phyloP scores from a whole-genome alignment of 2,329 filamentous ascomycete species.

The Phialophora expanda region DNA sequence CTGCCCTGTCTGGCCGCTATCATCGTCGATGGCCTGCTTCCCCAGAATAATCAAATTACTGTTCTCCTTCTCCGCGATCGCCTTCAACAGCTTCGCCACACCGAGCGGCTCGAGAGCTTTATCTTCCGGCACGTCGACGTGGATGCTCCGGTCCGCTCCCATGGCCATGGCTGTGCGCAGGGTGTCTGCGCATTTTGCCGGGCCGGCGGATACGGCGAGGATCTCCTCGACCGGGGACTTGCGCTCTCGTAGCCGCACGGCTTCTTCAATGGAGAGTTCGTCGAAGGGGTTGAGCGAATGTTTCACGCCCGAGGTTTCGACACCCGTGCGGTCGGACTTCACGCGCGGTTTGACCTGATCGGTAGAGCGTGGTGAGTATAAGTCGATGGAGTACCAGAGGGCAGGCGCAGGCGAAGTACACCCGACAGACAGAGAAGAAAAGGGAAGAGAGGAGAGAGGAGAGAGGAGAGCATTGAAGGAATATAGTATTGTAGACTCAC shows the following conservation, averaged over 20 bases:
- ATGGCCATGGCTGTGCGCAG: constrained; percentile 98
- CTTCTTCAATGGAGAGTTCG: constrained; percentile 96
- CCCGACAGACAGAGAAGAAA: no score
- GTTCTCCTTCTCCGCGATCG: constrained; percentile 80
- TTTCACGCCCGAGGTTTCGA: constrained; percentile 92
- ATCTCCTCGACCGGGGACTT: constrained; percentile 86
- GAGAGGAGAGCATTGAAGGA: no score
- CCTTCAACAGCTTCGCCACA: constrained; percentile 87
- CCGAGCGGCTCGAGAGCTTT: constrained; percentile 78
- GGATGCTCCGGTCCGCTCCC: constrained; percentile 90
- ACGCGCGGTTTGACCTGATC: constrained; percentile 71
- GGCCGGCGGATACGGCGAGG: constrained; percentile 84
- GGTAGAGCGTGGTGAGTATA: not conserved
- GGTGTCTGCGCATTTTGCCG: constrained; percentile 83
- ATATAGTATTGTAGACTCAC: constrained; percentile 55
- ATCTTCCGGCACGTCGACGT: constrained; percentile 78
- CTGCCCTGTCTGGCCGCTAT: constrained; percentile 93
- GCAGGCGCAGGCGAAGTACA: not conserved
- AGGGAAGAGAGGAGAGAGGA: no score
- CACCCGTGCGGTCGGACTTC: constrained; percentile 76
- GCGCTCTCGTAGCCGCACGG: constrained; percentile 90
- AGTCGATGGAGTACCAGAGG: not conserved
- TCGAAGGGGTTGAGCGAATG: constrained; percentile 99
- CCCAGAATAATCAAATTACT: constrained; percentile 91
- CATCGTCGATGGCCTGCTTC: constrained; percentile 98